Evolutionary conservation across 176 grass and related monocot genomes (phyloP), one percentile per base, ranked within the genome.

Genomic region (Guadua angustifolia): DNA sequence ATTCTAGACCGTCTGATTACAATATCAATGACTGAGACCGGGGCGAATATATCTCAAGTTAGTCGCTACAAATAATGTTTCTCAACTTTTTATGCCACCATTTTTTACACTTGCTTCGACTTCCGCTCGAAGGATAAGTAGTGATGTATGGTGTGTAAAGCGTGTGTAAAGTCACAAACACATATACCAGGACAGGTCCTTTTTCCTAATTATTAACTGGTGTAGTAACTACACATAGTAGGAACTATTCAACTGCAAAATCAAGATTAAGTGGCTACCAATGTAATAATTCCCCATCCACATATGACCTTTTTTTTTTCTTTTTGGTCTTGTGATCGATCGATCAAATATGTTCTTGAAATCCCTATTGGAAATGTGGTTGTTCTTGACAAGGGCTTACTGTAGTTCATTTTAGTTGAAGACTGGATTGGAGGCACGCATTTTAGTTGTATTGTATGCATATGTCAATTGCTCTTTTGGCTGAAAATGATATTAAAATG

Each of bases 401-500:
- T 22, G 2, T 22, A 58, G n/a, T 24, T 22, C 21, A 58, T 58
- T 22, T 10, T 10, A 22, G 19, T 9, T 58, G 55, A 58, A 22
- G 8, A 58, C 21, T 22, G 21, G 56, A n/a, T 56, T 56, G 18
- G 17, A 56, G 53, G 19, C 21, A 22, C 21, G 4, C 9, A 58
- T 58, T 58, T 58, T 21, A 8, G 53, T n/a, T 11, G 25, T 29
- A 7, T 16, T 11, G 60, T 29, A 63, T 32, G 24, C 60, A 7
- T 7, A 63, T 32, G 1, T 14, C 60, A 32, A 1, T 29, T 8
- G n/a, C 17, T 26, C 53, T 82, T 66, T 75, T 67, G 4, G 16
- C 22, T 76, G 72, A 84, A 73, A 83, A 43, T 38, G 81, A 74
- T 45, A 57, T 21, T n/a, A 1, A 57, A 66, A 66, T 19, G 17